Evolutionary conservation across 2,329 filamentous ascomycete species (phyloP).

Genomic region (Westerdykella aurantiaca): DNA sequence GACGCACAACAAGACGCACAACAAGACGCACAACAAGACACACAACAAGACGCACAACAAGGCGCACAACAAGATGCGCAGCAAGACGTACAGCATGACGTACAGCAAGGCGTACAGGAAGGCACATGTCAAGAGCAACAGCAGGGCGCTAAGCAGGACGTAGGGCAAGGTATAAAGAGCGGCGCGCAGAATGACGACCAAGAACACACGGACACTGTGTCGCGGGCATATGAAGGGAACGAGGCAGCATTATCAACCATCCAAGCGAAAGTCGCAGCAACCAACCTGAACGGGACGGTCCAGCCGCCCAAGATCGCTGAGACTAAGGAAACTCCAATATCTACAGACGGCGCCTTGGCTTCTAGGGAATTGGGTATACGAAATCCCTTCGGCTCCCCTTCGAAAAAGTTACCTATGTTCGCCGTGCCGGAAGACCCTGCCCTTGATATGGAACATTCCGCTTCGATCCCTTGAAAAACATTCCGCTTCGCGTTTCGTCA

Average conservation of each 20-base stretch:
- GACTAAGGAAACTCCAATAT: neutral
- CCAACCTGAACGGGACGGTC: constrained; percentile 7
- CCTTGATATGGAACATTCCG: constrained; percentile 34
- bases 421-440: constrained; percentile 38
- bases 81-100: neutral
- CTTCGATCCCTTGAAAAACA: constrained; percentile 10
- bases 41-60: constrained; percentile 3
- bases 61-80: neutral
- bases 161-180: neutral
- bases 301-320: constrained; percentile 7
- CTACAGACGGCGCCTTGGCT: neutral
- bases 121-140: neutral
- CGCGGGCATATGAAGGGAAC: constrained; percentile 18
- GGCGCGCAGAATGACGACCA: no score
- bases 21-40: neutral
- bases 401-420: constrained; percentile 41
- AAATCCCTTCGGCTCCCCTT: constrained; percentile 21
- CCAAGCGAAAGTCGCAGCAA: constrained; percentile 17
- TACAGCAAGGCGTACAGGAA: constrained; percentile 1
- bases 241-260: constrained; percentile 19
- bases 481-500: no score
- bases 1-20: neutral
- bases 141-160: constrained; percentile 3
- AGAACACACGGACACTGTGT: neutral
- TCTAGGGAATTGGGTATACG: constrained; percentile 9